phyloP scores from a whole-genome alignment of 2,329 filamentous ascomycete genomes.

The Cordyceps cateniannulata region DNA sequence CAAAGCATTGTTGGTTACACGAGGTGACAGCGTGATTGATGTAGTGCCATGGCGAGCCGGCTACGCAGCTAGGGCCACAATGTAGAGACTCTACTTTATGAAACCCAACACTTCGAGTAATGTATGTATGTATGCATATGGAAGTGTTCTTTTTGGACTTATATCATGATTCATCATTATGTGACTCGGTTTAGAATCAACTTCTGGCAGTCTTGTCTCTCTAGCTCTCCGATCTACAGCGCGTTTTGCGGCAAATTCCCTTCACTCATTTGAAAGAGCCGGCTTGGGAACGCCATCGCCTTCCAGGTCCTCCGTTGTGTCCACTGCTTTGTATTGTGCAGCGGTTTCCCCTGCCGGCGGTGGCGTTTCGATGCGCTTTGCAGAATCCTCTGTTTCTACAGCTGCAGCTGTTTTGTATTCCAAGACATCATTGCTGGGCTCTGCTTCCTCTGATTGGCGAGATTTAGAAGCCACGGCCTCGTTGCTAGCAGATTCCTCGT shows the following conservation, averaged over 20 bases:
- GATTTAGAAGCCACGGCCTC: constrained; percentile 3
- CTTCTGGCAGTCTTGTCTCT: not conserved
- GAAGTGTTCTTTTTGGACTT: not conserved
- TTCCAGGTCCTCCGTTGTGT: not conserved
- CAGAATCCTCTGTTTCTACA: not conserved
- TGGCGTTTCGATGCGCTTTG: not conserved
- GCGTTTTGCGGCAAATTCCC: not conserved
- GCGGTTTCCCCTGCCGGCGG: not conserved
- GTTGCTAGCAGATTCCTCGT: constrained; percentile 14
- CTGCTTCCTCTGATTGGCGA: constrained; percentile 26
- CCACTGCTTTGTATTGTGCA: not conserved
- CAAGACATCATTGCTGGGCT: not conserved
- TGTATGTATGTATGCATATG: not conserved
- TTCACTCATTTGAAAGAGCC: not conserved
- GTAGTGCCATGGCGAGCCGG: not conserved
- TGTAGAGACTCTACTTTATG: too few species aligned
- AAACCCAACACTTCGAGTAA: not conserved
- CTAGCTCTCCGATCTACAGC: not conserved
- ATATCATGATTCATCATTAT: not conserved
- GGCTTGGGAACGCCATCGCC: not conserved
- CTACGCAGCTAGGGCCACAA: not conserved
- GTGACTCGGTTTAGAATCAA: not conserved
- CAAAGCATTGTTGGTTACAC: not conserved
- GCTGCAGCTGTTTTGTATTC: not conserved
- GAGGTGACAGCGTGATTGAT: not conserved